Evolutionary conservation across 805 yeast genomes (phyloP), one percentile per base, ranked within the genome.

Genomic region (Saccharomycopsis sp.): DNA sequence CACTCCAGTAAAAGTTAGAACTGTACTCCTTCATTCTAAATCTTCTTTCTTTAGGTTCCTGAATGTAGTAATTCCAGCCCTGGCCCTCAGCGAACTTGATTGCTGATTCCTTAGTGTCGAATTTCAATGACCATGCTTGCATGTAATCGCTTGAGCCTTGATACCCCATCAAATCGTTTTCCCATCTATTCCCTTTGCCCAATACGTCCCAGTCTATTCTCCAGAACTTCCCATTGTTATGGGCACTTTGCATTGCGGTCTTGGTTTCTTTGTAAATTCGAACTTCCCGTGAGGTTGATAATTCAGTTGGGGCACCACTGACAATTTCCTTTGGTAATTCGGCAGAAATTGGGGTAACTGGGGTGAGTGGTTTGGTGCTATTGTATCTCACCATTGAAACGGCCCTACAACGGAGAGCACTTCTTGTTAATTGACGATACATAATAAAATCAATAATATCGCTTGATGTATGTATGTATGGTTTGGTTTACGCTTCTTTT

Each of bases 111-210:
- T 76, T 79, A 41, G 79, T 68, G 57, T 78, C 82, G 60, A 85
- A 85, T 60, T 79, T 78, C 70, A 85, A 63, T 59, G 74, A 74
- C 6, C 90, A 81, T 14, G 54, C 55, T 48, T 44, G 83, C 83
- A 86, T 81, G 64, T 78, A 80, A 61, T 85, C 95, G 29, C 84
- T 76, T 37, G 83, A 70, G 38, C 85, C 75, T 57, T 84, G 89
- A 69, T 84, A 85, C 21, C 95, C 95, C 63, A 85, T 85, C 59
- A 85, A 69, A 60, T 84, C 90, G 63, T 85, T 85, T 60, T 85
- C 95, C 95, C 95, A 85, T 60, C 93, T 70, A 68, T 85, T 78
- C 19, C 83, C 85, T 57, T 80, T 77, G 37, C 79, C 79, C 45
- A 81, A 65, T 34, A 85, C 74, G 58, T 86, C 95, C 90, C 93